These are phyloP conservation scores for Sphaerulina populicola DNA, from an alignment of 2,329 filamentous ascomycete genomes.

Conservation along the genomic window DNA sequence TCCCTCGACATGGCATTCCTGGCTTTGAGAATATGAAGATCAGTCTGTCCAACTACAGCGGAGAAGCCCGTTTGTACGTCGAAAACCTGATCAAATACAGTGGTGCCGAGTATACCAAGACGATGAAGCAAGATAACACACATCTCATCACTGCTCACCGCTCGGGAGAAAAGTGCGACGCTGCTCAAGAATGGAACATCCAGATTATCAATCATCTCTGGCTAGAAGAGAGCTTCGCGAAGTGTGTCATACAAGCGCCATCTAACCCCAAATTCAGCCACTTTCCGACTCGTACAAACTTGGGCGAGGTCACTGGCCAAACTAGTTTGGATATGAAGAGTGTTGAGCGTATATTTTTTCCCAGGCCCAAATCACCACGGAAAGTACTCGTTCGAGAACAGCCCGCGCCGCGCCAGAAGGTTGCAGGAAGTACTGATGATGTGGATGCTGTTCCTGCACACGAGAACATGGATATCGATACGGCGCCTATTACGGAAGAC, in stretches of 20 bases:
- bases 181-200: slow-evolving; percentile 86
- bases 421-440: slow-evolving; percentile 18
- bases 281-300: slow-evolving; percentile 81
- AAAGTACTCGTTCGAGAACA: slow-evolving; percentile 22
- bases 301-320: slow-evolving; percentile 86
- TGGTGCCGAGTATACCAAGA: slow-evolving; percentile 86
- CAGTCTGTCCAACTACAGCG: slow-evolving; percentile 92
- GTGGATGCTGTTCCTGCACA: slow-evolving; percentile 15
- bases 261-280: slow-evolving; percentile 70
- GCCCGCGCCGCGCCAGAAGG: slow-evolving; percentile 16
- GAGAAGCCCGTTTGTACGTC: slow-evolving; percentile 84
- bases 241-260: slow-evolving; percentile 66
- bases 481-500: slow-evolving; percentile 7
- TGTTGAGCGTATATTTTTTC: slow-evolving; percentile 61
- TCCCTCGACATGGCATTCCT: slow-evolving; percentile 66
- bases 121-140: slow-evolving; percentile 89
- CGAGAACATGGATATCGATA: slow-evolving; percentile 22
- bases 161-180: slow-evolving; percentile 84
- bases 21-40: slow-evolving; percentile 71
- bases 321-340: slow-evolving; percentile 68
- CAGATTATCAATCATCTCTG: slow-evolving; percentile 89
- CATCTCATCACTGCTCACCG: slow-evolving; percentile 88
- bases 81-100: slow-evolving; percentile 81
- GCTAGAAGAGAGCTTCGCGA: slow-evolving; percentile 95
- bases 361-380: slow-evolving; percentile 25